phyloP scores from a whole-genome alignment of 148 eudicot species.

The Rhododendron griersonianum region DNA sequence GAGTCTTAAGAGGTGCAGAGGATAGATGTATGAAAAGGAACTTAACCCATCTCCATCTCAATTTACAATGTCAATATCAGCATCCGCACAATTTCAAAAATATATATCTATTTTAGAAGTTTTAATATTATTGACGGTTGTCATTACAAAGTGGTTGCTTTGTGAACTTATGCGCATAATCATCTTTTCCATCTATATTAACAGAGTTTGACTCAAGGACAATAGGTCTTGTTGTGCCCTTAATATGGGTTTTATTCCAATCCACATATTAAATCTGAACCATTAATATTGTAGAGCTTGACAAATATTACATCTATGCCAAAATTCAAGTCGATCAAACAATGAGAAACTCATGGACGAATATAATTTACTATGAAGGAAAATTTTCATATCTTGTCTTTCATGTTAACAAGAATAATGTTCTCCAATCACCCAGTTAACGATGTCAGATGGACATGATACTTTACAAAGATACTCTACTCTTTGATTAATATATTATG shows the following conservation, averaged over 20 bases:
- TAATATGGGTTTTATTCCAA: neutral
- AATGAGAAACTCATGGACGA: neutral
- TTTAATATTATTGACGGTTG: too few species aligned
- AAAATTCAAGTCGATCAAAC: neutral
- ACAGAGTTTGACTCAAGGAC: neutral
- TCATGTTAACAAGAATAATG: too few species aligned
- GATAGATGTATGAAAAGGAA: too few species aligned
- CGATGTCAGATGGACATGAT: neutral
- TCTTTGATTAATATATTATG: neutral
- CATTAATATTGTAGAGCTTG: neutral
- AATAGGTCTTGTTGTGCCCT: neutral
- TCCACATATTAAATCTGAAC: neutral
- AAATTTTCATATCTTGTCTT: neutral
- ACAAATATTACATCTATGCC: neutral
- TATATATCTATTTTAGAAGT: too few species aligned
- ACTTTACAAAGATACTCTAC: neutral
- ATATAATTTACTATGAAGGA: neutral
- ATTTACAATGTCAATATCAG: too few species aligned
- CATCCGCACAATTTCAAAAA: too few species aligned
- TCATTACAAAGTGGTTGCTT: neutral
- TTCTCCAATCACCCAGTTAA: too few species aligned
- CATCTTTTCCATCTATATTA: neutral
- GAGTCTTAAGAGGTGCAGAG: too few species aligned
- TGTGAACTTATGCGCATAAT: neutral
- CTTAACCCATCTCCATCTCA: too few species aligned